Evolutionary conservation across 306 rosid genomes (phyloP).

Genomic region (Luffa aegyptiaca): DNA sequence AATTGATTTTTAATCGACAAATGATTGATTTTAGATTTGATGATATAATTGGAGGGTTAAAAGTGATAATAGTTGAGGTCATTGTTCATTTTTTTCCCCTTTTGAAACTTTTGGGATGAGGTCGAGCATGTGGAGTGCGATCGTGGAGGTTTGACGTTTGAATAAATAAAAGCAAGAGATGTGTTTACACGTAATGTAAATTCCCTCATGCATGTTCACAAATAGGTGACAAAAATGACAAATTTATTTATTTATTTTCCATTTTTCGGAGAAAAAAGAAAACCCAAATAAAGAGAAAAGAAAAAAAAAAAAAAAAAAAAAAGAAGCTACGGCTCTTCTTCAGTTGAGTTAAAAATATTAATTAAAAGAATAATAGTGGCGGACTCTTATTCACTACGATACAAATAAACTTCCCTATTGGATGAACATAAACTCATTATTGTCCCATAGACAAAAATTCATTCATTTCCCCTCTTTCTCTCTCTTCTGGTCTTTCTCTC

Average conservation of each 20-base stretch:
- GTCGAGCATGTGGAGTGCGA: neutral
- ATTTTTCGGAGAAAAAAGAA: neutral
- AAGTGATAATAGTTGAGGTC: neutral
- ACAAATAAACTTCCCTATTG: slow-evolving; percentile 7
- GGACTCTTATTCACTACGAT: neutral
- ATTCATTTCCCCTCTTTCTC: neutral
- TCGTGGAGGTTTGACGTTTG: neutral
- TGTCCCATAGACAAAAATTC: slow-evolving; percentile 6
- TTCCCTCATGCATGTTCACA: neutral
- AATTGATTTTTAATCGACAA: no score
- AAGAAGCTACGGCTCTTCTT: neutral
- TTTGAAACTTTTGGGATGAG: neutral
- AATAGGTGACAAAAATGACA: neutral
- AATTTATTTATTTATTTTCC: neutral
- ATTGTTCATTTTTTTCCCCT: neutral
- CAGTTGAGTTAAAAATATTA: no score
- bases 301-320: neutral
- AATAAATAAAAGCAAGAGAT: neutral
- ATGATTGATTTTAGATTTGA: no score
- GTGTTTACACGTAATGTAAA: slow-evolving; percentile 4
- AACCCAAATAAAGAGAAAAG: neutral
- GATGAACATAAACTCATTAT: slow-evolving; percentile 11
- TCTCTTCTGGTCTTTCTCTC: neutral
- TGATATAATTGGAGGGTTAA: no score
- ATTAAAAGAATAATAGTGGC: neutral